Evolutionary conservation across 306 rosid species (phyloP).

Genomic region (Inga laurina): DNA sequence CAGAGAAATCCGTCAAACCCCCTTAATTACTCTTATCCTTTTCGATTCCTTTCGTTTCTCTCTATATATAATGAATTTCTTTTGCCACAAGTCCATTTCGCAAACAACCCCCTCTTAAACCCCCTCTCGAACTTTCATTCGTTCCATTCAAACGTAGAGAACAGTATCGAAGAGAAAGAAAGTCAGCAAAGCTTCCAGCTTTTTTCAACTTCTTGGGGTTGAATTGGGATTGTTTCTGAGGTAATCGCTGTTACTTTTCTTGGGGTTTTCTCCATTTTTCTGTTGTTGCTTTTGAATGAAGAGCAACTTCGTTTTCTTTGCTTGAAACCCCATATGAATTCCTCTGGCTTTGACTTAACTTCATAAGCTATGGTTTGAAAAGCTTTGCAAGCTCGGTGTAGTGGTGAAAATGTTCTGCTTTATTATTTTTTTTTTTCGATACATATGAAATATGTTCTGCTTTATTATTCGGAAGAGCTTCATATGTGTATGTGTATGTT

Average conservation of each 20-base stretch:
- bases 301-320: not conserved
- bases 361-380: not conserved
- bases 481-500: not conserved
- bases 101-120: not conserved
- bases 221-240: conserved; percentile 20
- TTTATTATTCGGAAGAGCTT: not conserved
- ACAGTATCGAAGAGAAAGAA: not conserved
- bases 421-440: no score
- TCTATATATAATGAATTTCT: conserved; percentile 21
- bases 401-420: not conserved
- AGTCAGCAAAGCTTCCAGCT: conserved; percentile 20
- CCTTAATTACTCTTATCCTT: no score
- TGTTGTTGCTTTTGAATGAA: not conserved
- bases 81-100: not conserved
- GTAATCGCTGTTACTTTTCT: conserved; percentile 4
- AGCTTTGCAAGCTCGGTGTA: not conserved
- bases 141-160: not conserved
- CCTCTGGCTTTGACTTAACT: not conserved
- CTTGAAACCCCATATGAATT: not conserved
- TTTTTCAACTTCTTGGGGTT: conserved; percentile 7
- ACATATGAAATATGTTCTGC: no score
- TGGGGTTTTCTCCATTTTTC: not conserved
- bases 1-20: conserved; percentile 9
- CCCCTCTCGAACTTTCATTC: not conserved
- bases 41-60: not conserved